phyloP scores from a whole-genome alignment of 176 grass and related monocot species.

The Microstegium vimineum region DNA sequence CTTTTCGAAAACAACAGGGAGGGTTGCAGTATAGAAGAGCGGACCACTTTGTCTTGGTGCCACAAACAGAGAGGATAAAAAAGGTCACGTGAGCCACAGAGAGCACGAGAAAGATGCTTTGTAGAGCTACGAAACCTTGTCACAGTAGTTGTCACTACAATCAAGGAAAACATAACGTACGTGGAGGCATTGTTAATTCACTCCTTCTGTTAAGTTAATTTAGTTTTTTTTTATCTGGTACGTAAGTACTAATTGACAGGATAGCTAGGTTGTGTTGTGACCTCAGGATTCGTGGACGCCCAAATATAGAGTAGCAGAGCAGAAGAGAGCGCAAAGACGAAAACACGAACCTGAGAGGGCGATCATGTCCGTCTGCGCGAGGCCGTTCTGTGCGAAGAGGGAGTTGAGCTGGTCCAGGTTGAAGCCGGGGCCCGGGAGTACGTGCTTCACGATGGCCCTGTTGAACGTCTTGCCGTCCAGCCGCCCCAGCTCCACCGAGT shows the following conservation, averaged over 20 bases:
- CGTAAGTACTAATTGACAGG: background rate
- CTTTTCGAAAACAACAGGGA: background rate
- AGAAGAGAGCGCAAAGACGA: background rate
- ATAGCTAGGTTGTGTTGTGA: background rate
- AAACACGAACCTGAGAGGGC: constrained; percentile 47
- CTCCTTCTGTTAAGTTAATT: background rate
- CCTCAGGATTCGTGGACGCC: background rate
- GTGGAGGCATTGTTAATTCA: background rate
- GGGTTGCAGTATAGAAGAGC: background rate
- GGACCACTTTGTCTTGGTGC: constrained; percentile 19
- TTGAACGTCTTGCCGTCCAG: constrained; percentile 62
- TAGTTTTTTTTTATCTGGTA: too few relatives aligned
- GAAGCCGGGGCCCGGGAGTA: constrained; percentile 63
- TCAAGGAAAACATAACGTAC: background rate
- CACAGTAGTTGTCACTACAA: background rate
- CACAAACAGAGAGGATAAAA: background rate
- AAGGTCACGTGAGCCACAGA: constrained; percentile 34
- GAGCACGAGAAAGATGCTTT: constrained; percentile 27
- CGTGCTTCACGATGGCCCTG: constrained; percentile 69
- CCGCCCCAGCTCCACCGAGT: constrained; percentile 66
- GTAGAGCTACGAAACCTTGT: constrained; percentile 13
- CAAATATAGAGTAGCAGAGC: too few relatives aligned
- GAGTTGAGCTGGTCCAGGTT: constrained; percentile 63
- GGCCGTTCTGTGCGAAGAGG: constrained; percentile 59
- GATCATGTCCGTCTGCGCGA: constrained; percentile 81